Conservation (phyloP, 768 basidiomycete genomes). For the Trametes coccinea region DNA sequence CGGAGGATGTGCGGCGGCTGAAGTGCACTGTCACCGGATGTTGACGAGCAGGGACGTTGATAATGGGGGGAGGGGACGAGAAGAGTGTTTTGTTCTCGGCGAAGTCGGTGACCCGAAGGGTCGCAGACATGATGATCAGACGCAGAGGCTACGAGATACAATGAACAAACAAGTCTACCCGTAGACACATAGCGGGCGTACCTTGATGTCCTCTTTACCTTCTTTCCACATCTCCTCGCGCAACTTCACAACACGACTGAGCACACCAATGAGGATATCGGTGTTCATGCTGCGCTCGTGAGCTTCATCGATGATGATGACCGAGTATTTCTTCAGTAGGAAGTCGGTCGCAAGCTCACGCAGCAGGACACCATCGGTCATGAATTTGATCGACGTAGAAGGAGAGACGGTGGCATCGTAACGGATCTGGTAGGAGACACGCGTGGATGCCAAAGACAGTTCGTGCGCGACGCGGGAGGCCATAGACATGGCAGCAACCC, state of each 20-base stretch:
- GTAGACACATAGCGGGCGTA: slow-evolving; percentile 30
- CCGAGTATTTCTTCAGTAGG: slow-evolving; percentile 89
- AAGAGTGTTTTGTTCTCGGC: slow-evolving; percentile 84
- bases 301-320: slow-evolving; percentile 96
- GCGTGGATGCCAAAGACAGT: slow-evolving; percentile 76
- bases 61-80: slow-evolving; percentile 81
- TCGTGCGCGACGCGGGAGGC: slow-evolving; percentile 91
- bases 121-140: slow-evolving; percentile 98
- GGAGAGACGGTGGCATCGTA: slow-evolving; percentile 94
- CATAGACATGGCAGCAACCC: slow-evolving; percentile 97
- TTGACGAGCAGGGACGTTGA: slow-evolving; percentile 87
- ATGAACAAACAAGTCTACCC: neutral
- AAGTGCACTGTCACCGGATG: slow-evolving; percentile 96
- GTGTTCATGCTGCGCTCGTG: slow-evolving; percentile 99
- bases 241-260: slow-evolving; percentile 90
- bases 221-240: slow-evolving; percentile 89
- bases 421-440: slow-evolving; percentile 95
- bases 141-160: slow-evolving; percentile 65
- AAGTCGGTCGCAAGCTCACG: slow-evolving; percentile 93
- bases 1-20: slow-evolving; percentile 77
- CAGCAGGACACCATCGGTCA: slow-evolving; percentile 97
- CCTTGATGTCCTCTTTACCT: slow-evolving; percentile 70
- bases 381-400: slow-evolving; percentile 94
- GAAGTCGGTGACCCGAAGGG: slow-evolving; percentile 91
- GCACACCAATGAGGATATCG: slow-evolving; percentile 93